Evolutionary conservation across 805 yeast species (phyloP), one percentile per base, ranked within the genome.

Genomic region (Lachancea lanzarotensis): DNA sequence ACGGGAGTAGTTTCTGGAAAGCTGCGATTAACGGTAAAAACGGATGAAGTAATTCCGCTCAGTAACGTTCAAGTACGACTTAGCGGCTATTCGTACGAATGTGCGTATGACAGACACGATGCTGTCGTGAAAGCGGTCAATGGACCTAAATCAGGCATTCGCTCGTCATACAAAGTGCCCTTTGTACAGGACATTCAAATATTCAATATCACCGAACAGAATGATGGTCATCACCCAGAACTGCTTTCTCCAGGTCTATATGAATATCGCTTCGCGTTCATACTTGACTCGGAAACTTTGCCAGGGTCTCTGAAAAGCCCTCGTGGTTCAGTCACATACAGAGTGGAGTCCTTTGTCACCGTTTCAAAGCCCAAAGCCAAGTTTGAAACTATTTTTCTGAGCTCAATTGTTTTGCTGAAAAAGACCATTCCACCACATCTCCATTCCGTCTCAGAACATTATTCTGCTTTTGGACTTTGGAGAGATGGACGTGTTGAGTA

Each of bases 301-400:
- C 55, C 51, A 19, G 45, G 53, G 7, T 43, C 48, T 3, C 29
- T 48, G 9, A 34, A 31, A 3, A 42, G 52, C 13, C 38, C 22
- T 3, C 37, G 34, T n/a, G 55, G 55, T 4, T 45, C 52, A 12
- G 50, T 49, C 18, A 42, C 40, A 9, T 52, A 52, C 43, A 43
- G 53, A 17, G 30, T 50, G 10, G 55, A 52, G 26, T 30, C 48
- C 2, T 41, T 41, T 11, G 31, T 38, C 32, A 45, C 42, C 7
- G 17, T 40, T 13, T 34, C 40, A 10, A 38, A 30, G 27, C 36
- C 29, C 31, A 31, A 37, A n/a, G 29, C 20, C 26, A 40, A 40
- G 15, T 44, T 18, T 20, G 47, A 47, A 30, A 38, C 45, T 9
- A 34, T 47, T 13, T 22, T 47, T 25, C 31, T 47, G 33, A 47